Evolutionary conservation across 352 stramenopile species (phyloP), one percentile per base, ranked within the genome.

Genomic region (Phytophthora pinifolia): DNA sequence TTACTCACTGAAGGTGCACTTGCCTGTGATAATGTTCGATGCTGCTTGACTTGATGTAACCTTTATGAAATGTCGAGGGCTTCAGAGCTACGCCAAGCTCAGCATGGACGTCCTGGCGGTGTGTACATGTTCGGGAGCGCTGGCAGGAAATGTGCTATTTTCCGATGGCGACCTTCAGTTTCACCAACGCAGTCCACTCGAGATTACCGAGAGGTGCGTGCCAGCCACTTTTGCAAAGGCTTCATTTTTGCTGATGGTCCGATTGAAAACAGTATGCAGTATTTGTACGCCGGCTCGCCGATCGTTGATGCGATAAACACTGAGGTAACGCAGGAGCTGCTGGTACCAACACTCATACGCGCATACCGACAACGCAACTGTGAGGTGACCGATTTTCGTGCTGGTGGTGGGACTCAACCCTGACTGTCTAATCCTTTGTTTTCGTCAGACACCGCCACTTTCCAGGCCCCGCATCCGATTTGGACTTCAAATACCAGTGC

Each of bases 121-220:
- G 18, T 54, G 69, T 43, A 69, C 59, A 5, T 54, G 80, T 49
- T 62, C 62, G 7, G 85, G 67, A 10, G 51, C 61, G 14, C 43
- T 88, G 15, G 46, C 68, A 10, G 75, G 69, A 7, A 45, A 61
- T 9, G 53, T 58, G 12, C 51, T 92, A 1, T 42, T 61, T 34
- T 67, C 74, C 27, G 82, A 89, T 18, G 85, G 85, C 9, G 76
- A 92, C 22, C 60, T 89, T n/a, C n/a, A 56, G 1, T 62, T 92
- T 3, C 27, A 76, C 22, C 79, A 89, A 54, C 68, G 74, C 14
- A 56, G 43, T 32, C 64, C 77, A 3, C 37, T 88, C 6, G 66
- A 68, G 6, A 60, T 91, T 42, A 83, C 48, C 6, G 39, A 72
- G 20, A 70, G 33, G 72, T 89, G 49, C 25, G 62, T 66, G 37